Conservation (phyloP, 2,329 filamentous ascomycete genomes). For the Didymella pinodella region DNA sequence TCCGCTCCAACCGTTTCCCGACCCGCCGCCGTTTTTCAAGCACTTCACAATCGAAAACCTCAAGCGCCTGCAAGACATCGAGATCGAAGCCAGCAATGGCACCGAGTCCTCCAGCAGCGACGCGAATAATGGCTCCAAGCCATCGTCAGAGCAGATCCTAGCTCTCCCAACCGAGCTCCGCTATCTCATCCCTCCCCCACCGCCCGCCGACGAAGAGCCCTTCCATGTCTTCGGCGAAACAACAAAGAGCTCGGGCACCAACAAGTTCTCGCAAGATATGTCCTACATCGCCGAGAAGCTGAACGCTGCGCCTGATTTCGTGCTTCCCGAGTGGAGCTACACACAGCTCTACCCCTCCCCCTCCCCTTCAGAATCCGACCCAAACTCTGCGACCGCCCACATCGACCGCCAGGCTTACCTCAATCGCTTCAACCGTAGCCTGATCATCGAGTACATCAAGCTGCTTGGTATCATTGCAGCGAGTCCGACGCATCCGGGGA, state of each 20-base stretch:
- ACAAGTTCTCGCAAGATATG: conserved; percentile 39
- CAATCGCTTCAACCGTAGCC: conserved; percentile 80
- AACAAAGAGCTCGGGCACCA: conserved; percentile 53
- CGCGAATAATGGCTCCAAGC: conserved; percentile 3
- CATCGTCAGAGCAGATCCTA: conserved; percentile 40
- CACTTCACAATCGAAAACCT: conserved; percentile 82
- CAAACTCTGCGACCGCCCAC: conserved; percentile 54
- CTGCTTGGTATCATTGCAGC: conserved; percentile 74
- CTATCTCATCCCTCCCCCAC: conserved; percentile 80
- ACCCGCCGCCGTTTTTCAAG: conserved; percentile 89
- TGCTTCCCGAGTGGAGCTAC: conserved; percentile 76
- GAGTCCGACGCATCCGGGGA: conserved; percentile 70
- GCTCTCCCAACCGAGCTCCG: conserved; percentile 74
- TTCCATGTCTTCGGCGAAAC: conserved; percentile 78
- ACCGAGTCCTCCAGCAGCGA: conserved; percentile 26
- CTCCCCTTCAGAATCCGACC: conserved; percentile 54
- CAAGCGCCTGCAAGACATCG: conserved; percentile 63
- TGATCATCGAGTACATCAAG: conserved; percentile 89
- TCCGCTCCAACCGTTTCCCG: conserved; percentile 68
- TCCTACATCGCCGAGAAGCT: conserved; percentile 40
- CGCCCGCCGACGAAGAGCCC: conserved; percentile 69
- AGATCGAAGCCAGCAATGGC: conserved; percentile 44
- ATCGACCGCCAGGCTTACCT: conserved; percentile 67
- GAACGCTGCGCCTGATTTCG: conserved; percentile 34
- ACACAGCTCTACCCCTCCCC: conserved; percentile 69